Base-by-base conservation (phyloP, 2,329 filamentous ascomycete species). In the Scedosporium boydii region DNA sequence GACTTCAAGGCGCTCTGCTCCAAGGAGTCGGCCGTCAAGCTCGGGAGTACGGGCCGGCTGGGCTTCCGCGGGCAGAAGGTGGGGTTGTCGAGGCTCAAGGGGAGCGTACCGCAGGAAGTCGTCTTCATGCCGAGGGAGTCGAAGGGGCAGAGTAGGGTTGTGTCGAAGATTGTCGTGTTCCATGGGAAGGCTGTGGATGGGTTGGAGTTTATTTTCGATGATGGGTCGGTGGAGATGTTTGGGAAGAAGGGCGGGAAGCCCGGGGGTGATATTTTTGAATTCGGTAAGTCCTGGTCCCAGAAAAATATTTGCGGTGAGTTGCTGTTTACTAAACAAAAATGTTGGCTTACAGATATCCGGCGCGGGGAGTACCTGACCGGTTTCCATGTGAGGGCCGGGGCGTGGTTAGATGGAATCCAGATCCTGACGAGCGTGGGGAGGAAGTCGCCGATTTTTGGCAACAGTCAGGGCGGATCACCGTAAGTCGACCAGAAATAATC, bases 131-230 rank as follows among this genome's bases (percentile, higher is more conserved):
- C 86, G 65, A 55, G 38, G 14, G 60, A n/a, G 9, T 42, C 29
- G 44, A 62, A 62, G 34, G 51, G 56, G 9, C 18, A 57, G 14
- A 89, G 85, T 38, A 88, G 92, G 65, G 81, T 96, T 34, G 78
- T 98, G 65, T 87, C 86, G 1, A 84, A 84, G 4, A 82, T 97
- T 63, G 83, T 86, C 64, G 80, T 96, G 14, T 96, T 92, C 70
- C 87, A 91, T 68, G 91, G 90, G 1, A 78, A 80, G 63, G 88
- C 88, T 3, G 71, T 98, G 12, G 89, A 96, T 71, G 95, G 95
- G 0, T 74, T 99, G 21, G 93, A 98, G 72, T 98, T 99, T 74
- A 81, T 90, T 64, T 98, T 96, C 70, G 93, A 98, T 69, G 92
- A 98, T 72, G 82, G 84, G 16, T 88, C 90, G 1, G 88, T 81